Evolutionary conservation across 305 asterid species (phyloP), one percentile per base, ranked within the genome.

Genomic region (Plantago coronopus): DNA sequence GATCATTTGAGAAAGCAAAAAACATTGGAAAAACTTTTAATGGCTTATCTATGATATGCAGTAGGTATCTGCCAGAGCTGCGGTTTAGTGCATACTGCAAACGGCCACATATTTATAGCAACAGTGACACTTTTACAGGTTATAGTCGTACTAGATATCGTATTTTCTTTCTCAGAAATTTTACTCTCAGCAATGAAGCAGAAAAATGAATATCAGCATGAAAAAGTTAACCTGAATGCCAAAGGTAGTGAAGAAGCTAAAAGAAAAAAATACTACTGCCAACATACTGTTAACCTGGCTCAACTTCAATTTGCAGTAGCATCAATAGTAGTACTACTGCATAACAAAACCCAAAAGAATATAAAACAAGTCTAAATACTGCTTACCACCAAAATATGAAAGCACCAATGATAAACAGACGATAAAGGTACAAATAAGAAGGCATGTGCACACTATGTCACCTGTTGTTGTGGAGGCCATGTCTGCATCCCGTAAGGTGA

Each of bases 391-490:
- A 37, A 23, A 23, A 23, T 4, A 53, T 14, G 37, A 31, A 34
- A 34, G 12, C 40, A 34, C 40, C 40, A 34, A 7, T 34, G 9
- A 34, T 34, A 11, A 43, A 71, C 45, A 50, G 46, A 49, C n/a
- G 48, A 61, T 8, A 23, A 20, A 14, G 34, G 50, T 15, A 20
- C 43, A 55, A 61, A 47, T 54, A 44, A 47, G 8, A 76, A 42
- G 64, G 47, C 11, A 69, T 46, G n/a, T 17, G 54, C 2, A 29
- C 44, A 2, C 57, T 8, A 59, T 71, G 57, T 63, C 34, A 94
- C 99, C 96, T 87, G 97, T 42, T 79, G 88, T 69, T 79, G 96
- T 53, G 81, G 74, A 44, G 88, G 89, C 96, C 95, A 85, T n/a
- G 91, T 64, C 77, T 81, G 97, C 76, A 86, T 71, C 59, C 88